Evolutionary conservation across 768 basidiomycete genomes (phyloP), one percentile per base, ranked within the genome.

Genomic region (Kwoniella botswanensis): DNA sequence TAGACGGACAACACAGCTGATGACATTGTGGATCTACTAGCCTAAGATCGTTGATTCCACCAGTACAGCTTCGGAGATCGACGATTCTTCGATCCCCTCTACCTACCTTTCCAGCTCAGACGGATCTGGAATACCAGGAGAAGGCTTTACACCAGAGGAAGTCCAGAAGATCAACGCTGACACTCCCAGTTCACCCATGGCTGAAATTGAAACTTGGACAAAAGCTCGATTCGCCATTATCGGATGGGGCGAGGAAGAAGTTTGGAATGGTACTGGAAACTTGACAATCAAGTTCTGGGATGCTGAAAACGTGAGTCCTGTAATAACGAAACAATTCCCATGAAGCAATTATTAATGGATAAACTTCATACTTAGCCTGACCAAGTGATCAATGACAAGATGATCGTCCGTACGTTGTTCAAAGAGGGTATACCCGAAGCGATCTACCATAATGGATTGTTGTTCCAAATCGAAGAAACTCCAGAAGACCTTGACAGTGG

Each of bases 51-150:
- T 50, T 18, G 46, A 50, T 50, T 13, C 46, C 7, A 50, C 46
- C 18, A 24, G 29, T 13, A n/a, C 13, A 21, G 35, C 5, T n/a
- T 18, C 41, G 10, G 57, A 59, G 57, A 13, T 15, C 22, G 29
- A 43, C 5, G 59, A 61, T 43, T 61, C 59, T 61, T 42, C 59
- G 9, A 44, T 61, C 22, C 59, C 59, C 17, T 61, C 59, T n/a
- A 61, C 59, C 6, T 61, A 61, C 42, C 42, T 43, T 43, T 17
- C 21, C 15, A 35, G 21, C 18, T 13, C 57, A 13, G 29, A 13
- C 6, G n/a, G 12, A 29, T 4, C n/a, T 11, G 24, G 9, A 13
- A 3, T 4, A 13, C 12, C 57, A 7, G 29, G 41, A 35, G 59
- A 58, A 35, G 43, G 18, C 17, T 11, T 10, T 12, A 43, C 41